Evolutionary conservation across 164 flowering plant genomes (phyloP).

Genomic region (Nymphaea thermarum): DNA sequence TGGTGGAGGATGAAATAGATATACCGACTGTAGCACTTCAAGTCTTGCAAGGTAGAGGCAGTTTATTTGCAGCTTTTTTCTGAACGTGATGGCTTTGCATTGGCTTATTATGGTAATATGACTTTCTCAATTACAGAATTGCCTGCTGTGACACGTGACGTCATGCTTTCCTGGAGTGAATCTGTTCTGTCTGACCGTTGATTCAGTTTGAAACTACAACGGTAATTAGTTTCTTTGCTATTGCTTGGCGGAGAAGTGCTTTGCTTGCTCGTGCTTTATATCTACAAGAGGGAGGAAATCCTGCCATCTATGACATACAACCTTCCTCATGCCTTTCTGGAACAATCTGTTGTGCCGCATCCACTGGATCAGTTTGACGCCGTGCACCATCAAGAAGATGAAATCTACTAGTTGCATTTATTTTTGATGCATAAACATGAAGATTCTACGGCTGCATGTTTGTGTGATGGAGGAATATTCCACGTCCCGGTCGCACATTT

Average conservation of each 20-base stretch:
- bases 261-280: background rate
- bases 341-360: background rate
- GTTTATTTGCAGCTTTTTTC: background rate
- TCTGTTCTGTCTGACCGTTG: constrained; percentile 49
- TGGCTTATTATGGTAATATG: background rate
- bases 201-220: constrained; percentile 3
- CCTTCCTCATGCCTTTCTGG: background rate
- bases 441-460: background rate
- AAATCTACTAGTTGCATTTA: background rate
- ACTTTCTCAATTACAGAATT: constrained; percentile 35
- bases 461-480: background rate
- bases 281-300: background rate
- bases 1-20: constrained; percentile 45
- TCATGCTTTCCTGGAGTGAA: constrained; percentile 78
- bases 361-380: background rate
- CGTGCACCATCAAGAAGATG: background rate
- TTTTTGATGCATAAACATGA: no score
- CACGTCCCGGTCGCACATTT: background rate
- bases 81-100: background rate
- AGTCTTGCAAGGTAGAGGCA: constrained; percentile 33
- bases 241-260: background rate
- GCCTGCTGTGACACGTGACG: constrained; percentile 62
- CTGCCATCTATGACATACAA: background rate
- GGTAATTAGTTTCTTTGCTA: background rate
- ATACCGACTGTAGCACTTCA: constrained; percentile 35